A percentile compares a stretch with the other conserved stretches of the same genome.
Conservation (phyloP, 345 rosid species). For the Syzygium jambos region DNA sequence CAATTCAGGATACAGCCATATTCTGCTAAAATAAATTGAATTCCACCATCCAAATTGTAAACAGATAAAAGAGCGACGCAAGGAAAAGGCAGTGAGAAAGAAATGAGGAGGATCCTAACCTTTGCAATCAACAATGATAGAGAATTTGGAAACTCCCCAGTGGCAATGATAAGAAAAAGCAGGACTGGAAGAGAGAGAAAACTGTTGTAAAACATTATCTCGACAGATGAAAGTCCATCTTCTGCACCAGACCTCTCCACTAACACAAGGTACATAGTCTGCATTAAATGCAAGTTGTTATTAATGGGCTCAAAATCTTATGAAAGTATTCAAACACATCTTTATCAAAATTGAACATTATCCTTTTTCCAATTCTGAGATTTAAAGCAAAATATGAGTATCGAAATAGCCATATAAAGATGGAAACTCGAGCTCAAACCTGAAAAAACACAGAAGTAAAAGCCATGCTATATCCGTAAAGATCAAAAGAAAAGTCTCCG, state of each 20-base stretch:
- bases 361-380: background rate
- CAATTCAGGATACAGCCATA: background rate
- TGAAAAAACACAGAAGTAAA: slow-evolving; percentile 89
- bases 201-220: slow-evolving; percentile 96
- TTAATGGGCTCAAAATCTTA: background rate
- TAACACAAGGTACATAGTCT: slow-evolving; percentile 97
- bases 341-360: background rate
- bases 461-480: slow-evolving; percentile 86
- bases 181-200: slow-evolving; percentile 84
- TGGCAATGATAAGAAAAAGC: slow-evolving; percentile 59
- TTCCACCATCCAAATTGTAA: background rate
- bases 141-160: slow-evolving; percentile 89
- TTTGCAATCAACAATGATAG: slow-evolving; percentile 59
- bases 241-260: slow-evolving; percentile 98
- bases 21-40: background rate
- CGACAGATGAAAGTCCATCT: slow-evolving; percentile 85
- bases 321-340: background rate
- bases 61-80: background rate
- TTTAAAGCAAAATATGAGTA: background rate
- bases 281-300: slow-evolving; percentile 12
- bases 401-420: background rate
- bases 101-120: slow-evolving; percentile 39
- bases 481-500: slow-evolving; percentile 93
- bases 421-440: slow-evolving; percentile 17
- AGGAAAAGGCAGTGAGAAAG: background rate